Evolutionary conservation across 441 rosid species (phyloP).

Genomic region (Eruca vesicaria): DNA sequence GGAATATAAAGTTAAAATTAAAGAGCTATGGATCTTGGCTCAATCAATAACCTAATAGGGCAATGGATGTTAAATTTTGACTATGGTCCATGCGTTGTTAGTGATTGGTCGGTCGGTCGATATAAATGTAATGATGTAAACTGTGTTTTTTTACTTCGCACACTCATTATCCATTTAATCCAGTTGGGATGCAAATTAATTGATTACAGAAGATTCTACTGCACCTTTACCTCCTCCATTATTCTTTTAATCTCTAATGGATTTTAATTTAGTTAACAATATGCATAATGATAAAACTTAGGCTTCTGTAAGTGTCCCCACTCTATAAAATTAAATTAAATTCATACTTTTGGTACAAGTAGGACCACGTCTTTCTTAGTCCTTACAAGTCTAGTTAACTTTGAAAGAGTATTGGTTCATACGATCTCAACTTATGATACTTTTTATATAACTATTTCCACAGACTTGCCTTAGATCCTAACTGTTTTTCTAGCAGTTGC

Average conservation of each 20-base stretch:
- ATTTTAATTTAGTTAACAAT: background rate
- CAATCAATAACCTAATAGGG: constrained; percentile 24
- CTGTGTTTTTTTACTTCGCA: constrained; percentile 3
- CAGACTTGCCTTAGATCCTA: constrained; percentile 19
- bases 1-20: constrained; percentile 15
- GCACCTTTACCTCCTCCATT: constrained; percentile 19
- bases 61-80: constrained; percentile 33
- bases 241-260: constrained; percentile 11
- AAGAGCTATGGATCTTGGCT: constrained; percentile 28
- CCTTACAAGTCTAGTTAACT: constrained; percentile 21
- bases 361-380: constrained; percentile 27
- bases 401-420: constrained; percentile 18
- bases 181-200: constrained; percentile 19
- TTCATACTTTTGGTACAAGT: constrained; percentile 1
- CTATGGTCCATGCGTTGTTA: constrained; percentile 32
- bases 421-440: constrained; percentile 13
- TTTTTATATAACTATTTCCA: constrained; percentile 18
- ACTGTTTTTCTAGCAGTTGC: constrained; percentile 2
- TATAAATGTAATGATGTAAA: constrained; percentile 25
- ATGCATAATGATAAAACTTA: constrained; percentile 1
- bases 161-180: constrained; percentile 22
- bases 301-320: constrained; percentile 31
- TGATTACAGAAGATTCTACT: constrained; percentile 14
- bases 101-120: constrained; percentile 36
- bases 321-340: constrained; percentile 16